phyloP scores from a whole-genome alignment of 371 early-diverging fungal species.

The Mucor mucedo region DNA sequence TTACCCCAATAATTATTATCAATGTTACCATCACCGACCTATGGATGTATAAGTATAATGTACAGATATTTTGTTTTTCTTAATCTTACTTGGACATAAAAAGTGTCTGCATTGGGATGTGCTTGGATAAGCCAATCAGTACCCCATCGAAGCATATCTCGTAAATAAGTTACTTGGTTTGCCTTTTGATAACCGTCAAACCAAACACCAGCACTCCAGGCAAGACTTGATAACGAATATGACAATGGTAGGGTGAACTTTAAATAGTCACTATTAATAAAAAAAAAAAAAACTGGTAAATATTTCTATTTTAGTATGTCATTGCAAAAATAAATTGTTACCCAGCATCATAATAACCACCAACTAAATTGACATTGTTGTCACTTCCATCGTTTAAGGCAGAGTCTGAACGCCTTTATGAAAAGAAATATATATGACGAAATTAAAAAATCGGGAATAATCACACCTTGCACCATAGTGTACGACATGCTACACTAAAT shows the following conservation, averaged over 20 bases:
- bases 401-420: constrained; percentile 57
- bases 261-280: constrained; percentile 56
- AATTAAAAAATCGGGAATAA: too few species aligned
- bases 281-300: background rate
- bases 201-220: constrained; percentile 66
- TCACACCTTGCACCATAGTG: background rate
- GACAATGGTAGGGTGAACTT: constrained; percentile 69
- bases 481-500: background rate
- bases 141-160: constrained; percentile 66
- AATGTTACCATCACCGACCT: constrained; percentile 20
- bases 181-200: constrained; percentile 63
- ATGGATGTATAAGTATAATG: background rate
- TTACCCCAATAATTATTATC: constrained; percentile 56
- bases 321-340: constrained; percentile 6
- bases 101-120: constrained; percentile 28
- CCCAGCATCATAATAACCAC: constrained; percentile 57
- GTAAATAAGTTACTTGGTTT: constrained; percentile 49
- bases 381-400: constrained; percentile 58
- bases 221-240: constrained; percentile 51
- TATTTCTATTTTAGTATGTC: background rate
- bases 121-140: constrained; percentile 62
- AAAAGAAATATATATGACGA: background rate
- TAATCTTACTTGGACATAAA: constrained; percentile 37
- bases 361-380: constrained; percentile 50
- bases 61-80: background rate